These are phyloP conservation scores for Choanephora cucurbitarum DNA, from an alignment of 371 early-diverging fungal species.

Conservation along the genomic window DNA sequence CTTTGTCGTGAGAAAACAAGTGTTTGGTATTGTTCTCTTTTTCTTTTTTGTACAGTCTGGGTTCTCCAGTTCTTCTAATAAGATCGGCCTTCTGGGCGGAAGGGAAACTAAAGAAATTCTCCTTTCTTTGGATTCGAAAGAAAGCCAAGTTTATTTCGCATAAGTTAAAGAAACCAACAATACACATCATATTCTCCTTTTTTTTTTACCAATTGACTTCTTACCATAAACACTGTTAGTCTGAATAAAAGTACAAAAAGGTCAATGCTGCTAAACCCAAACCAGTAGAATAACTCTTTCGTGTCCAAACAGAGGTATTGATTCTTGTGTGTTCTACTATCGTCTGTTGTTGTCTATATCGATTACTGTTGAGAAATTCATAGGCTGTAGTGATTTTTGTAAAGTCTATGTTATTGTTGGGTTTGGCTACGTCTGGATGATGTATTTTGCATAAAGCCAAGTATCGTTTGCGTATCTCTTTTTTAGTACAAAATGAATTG, in stretches of 20 bases:
- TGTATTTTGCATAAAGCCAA: slow-evolving; percentile 33
- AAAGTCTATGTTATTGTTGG: slow-evolving; percentile 14
- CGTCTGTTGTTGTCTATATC: slow-evolving; percentile 1
- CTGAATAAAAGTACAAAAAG: slow-evolving; percentile 7
- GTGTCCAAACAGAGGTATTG: slow-evolving; percentile 24
- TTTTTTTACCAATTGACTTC: too few relatives aligned
- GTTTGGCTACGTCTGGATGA: slow-evolving; percentile 29
- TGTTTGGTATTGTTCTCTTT: too few relatives aligned
- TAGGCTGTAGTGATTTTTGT: slow-evolving; percentile 34
- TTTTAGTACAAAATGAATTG: slow-evolving; percentile 22
- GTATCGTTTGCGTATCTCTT: slow-evolving; percentile 36
- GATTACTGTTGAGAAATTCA: slow-evolving; percentile 21
- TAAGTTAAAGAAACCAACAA: too few relatives aligned
- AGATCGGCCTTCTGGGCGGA: too few relatives aligned
- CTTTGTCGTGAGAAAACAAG: too few relatives aligned
- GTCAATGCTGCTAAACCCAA: slow-evolving; percentile 15
- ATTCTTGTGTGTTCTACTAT: slow-evolving; percentile 1
- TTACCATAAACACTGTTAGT: too few relatives aligned
- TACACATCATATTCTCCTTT: too few relatives aligned
- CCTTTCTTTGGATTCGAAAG: too few relatives aligned
- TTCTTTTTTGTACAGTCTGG: slow-evolving; percentile 16
- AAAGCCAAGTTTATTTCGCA: too few relatives aligned
- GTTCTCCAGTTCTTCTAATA: too few relatives aligned
- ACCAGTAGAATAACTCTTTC: slow-evolving; percentile 17
- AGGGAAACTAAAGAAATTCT: too few relatives aligned